Evolutionary conservation across 148 eudicot species (phyloP), one percentile per base, ranked within the genome.

Genomic region (Limonium bicolor): DNA sequence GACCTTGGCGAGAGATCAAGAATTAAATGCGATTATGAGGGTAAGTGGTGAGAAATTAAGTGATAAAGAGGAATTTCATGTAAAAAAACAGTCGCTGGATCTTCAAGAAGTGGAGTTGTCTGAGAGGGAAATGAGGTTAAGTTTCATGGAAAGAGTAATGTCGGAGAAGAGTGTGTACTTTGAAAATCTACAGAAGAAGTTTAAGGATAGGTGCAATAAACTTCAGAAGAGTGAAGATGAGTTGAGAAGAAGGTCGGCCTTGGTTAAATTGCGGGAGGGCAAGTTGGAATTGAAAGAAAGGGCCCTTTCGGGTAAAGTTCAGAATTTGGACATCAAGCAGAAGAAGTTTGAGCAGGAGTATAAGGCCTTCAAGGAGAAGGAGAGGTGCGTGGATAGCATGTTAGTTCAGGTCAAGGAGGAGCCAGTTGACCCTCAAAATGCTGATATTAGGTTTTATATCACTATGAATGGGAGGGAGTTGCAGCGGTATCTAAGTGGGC

Each of bases 381-480:
- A 43, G 27, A 25, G 48, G 31, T 43, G 48, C 27, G 9, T 43
- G 31, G 27, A 43, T 43, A 24, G 30, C 27, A 20, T 43, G 31
- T 5, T 43, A 13, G 48, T 31, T 13, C 24, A 32, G 15, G 33
- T 41, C 5, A 65, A 31, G 9, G 35, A 27, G 18, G 28, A 28
- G 42, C 17, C 24, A 19, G 58, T 23, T 36, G 56, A 44, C 20
- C 22, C 14, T n/a, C n/a, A n/a, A 32, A 61, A 61, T 56, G 72
- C 69, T 6, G 67, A 62, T 61, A 36, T 66, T 36, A 49, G 55
- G 49, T 58, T 73, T 20, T 34, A 33, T 29, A 45, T 70, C 30
- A 61, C 46, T 5, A 69, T 75, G 79, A 65, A 72, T 51, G 82
- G 78, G 8, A 68, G 48, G 51, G 57, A 29, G 33, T 56, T 80